A percentile compares a stretch with the other conserved stretches of the same genome.
Conservation (phyloP, 768 basidiomycete genomes). For the Gloeophyllum trabeum region DNA sequence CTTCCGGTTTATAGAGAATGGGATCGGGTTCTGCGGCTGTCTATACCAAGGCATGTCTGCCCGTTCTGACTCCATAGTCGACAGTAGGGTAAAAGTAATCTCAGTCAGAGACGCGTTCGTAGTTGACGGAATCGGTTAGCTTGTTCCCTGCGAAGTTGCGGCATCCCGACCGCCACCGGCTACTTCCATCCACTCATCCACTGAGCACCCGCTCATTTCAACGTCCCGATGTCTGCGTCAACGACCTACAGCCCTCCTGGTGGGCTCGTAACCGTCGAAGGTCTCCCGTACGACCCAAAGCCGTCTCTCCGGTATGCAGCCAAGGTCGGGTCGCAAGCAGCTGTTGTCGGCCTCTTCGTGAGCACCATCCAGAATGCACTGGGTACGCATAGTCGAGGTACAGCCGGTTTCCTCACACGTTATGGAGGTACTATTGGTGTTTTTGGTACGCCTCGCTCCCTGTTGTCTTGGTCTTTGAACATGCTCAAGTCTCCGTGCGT, state of each 20-base stretch:
- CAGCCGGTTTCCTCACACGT: slow-evolving; percentile 77
- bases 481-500: background rate
- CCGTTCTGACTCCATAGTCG: too few relatives aligned
- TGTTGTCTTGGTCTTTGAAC: background rate
- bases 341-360: slow-evolving; percentile 54
- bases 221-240: slow-evolving; percentile 9
- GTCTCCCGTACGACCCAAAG: slow-evolving; percentile 32
- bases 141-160: too few relatives aligned
- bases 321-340: slow-evolving; percentile 50
- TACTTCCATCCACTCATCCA: too few relatives aligned
- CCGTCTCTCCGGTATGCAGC: slow-evolving; percentile 45
- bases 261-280: slow-evolving; percentile 5
- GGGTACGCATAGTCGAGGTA: slow-evolving; percentile 65
- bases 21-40: too few relatives aligned
- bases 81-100: too few relatives aligned
- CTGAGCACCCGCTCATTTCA: too few relatives aligned
- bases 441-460: slow-evolving; percentile 74
- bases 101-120: too few relatives aligned
- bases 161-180: too few relatives aligned
- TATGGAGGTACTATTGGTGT: slow-evolving; percentile 86
- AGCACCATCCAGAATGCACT: slow-evolving; percentile 75
- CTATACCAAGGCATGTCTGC: too few relatives aligned
- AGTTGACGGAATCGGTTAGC: too few relatives aligned
- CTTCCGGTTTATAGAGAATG: too few relatives aligned
- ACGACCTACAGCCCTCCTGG: slow-evolving; percentile 2